Evolutionary conservation across 2,329 filamentous ascomycete genomes (phyloP), one percentile per base, ranked within the genome.

Genomic region (Aureobasidium pullulans): DNA sequence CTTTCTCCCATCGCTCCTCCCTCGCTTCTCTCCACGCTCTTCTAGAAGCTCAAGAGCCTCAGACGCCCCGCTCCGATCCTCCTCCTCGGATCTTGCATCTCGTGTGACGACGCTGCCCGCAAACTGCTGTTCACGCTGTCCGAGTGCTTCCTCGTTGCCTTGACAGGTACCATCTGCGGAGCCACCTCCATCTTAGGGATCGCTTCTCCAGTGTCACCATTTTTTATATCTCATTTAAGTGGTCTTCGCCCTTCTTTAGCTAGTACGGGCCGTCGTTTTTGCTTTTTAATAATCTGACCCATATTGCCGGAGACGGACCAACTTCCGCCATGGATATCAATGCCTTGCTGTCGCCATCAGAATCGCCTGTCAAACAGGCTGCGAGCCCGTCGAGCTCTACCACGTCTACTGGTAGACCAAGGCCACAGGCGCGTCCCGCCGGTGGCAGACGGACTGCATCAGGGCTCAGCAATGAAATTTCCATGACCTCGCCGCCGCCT

Each of bases 331-430:
- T 79, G 77, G 74, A 79, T 65, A 79, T 79, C 72, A 76, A 76
- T 66, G 75, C 75, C 48, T 70, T 79, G 54, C 66, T 79, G 54
- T 78, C 76, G 66, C 76, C 77, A 40, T 75, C 76, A 62, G 75
- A 78, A 60, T 74, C 74, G 65, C 69, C 75, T 54, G 68, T 71
- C 44, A 65, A 64, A 61, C 72, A 73, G 47, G 70, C 72, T 44
- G 65, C 61, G n/a, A 70, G 72, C 60, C 70, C 71, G 16, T 61
- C 64, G 56, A 70, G 70, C 61, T 66, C 68, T 61, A 59, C 68
- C 57, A 56, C 52, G 43, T 60, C 66, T 15, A n/a, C 59, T 36
- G 32, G 11, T 13, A 37, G 40, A 32, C 34, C 37, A 40, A 53
- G 57, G 28, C 37, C 37, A 3, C 54, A 58, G 19, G 36, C 43